These are phyloP conservation scores for Clathrus columnatus DNA, from an alignment of 768 basidiomycete genomes.

Conservation along the genomic window DNA sequence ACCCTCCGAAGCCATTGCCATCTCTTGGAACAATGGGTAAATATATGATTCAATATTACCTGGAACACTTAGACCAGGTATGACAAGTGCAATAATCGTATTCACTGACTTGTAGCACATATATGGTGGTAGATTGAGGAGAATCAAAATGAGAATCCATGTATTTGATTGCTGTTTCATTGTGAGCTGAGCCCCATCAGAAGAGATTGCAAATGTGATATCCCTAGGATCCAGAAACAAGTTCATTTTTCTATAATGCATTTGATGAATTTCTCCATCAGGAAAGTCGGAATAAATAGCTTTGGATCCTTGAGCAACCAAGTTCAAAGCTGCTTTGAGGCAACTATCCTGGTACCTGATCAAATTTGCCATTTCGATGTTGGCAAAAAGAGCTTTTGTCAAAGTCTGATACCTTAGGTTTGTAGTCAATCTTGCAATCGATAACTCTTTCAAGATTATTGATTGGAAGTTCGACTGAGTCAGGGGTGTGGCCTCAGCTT, in stretches of 20 bases:
- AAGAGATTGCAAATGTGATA: not conserved
- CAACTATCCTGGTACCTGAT: not conserved
- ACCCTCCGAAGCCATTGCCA: slow-evolving; percentile 21
- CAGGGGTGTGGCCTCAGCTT: too few relatives aligned
- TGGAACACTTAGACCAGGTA: slow-evolving; percentile 39
- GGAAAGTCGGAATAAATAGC: not conserved
- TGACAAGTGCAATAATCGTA: slow-evolving; percentile 32
- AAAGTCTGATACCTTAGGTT: too few relatives aligned
- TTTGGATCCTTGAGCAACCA: not conserved
- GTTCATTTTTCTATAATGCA: not conserved
- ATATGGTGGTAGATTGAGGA: slow-evolving; percentile 36
- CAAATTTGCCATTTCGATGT: too few relatives aligned
- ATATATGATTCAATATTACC: slow-evolving; percentile 33
- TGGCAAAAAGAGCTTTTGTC: too few relatives aligned
- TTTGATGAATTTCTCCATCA: not conserved
- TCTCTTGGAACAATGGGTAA: slow-evolving; percentile 28
- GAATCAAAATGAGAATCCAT: slow-evolving; percentile 34
- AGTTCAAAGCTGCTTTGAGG: not conserved
- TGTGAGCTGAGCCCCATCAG: not conserved
- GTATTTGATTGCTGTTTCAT: slow-evolving; percentile 23
- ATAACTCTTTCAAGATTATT: too few relatives aligned
- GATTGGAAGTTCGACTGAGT: too few relatives aligned
- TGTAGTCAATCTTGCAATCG: too few relatives aligned
- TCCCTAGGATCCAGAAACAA: not conserved
- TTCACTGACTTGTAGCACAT: slow-evolving; percentile 27